Percentiles rank a stretch among this genome's conserved stretches.
Conservation (phyloP, 129 eudicot genomes). For the Dittrichia graveolens region DNA sequence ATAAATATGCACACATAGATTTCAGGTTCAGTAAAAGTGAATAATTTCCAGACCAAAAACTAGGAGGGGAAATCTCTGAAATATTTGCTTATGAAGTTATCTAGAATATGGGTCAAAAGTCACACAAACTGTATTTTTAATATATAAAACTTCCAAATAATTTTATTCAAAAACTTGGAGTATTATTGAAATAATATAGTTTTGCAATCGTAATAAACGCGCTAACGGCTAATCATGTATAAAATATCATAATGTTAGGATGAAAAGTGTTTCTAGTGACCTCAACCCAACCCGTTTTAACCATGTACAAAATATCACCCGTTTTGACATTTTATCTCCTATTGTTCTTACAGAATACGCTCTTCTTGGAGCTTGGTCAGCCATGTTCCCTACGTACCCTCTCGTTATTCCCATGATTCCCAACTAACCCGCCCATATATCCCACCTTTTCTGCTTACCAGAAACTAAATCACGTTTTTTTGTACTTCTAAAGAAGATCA, state of each 20-base stretch:
- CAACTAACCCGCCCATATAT: not conserved
- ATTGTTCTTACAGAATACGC: too few species aligned
- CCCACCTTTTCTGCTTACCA: too few species aligned
- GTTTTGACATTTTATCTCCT: too few species aligned
- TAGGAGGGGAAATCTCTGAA: not conserved
- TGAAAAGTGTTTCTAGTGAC: not conserved
- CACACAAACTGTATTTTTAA: not conserved
- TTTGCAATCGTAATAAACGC: not conserved
- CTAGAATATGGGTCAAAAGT: not conserved
- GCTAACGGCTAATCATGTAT: not conserved
- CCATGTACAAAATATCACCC: too few species aligned
- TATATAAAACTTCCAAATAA: not conserved
- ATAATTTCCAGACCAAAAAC: not conserved
- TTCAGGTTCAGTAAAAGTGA: not conserved
- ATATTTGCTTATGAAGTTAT: not conserved
- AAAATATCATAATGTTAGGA: not conserved
- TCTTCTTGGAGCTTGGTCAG: too few species aligned
- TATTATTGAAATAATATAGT: not conserved
- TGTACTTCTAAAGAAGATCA: not conserved
- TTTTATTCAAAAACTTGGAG: not conserved
- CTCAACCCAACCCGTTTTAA: conserved; percentile 4
- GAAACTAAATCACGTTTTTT: conserved; percentile 14
- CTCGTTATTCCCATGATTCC: too few species aligned
- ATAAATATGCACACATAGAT: not conserved
- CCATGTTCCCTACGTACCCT: too few species aligned